Evolutionary conservation across 2,329 filamentous ascomycete genomes (phyloP), one percentile per base, ranked within the genome.

Genomic region (Verticillium dahliae): DNA sequence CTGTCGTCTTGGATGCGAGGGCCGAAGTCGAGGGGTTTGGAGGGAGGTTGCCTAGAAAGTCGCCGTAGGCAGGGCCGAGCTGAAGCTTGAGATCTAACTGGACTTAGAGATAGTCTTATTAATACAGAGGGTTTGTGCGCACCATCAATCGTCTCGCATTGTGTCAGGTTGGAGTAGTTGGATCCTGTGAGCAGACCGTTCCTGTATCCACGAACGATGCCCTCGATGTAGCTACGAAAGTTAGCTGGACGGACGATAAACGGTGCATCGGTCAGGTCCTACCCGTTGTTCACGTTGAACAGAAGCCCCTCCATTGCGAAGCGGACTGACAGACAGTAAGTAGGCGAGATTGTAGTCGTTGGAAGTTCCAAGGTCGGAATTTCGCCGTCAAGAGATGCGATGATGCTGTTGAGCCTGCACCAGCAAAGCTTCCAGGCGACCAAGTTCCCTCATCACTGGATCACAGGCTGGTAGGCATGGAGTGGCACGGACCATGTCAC

Each of bases 121-220:
- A 59, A 52, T 58, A 59, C 67, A 63, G 60, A 39, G n/a, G 31
- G 35, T 57, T 5, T 39, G 57, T 59, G 60, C 18, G 69, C 78
- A 95, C 94, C 94, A 79, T 98, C 94, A 70, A 98, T 94, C 58
- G 88, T 97, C 80, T 98, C 94, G 85, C 94, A 98, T 84, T 98
- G 94, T 65, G 90, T 96, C 78, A 98, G 79, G 81, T 98, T 99
- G 80, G 84, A 88, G 81, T 99, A 99, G 81, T 94, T 96, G 74
- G 91, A 84, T 76, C 89, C 81, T 61, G 90, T 98, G 73, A 99
- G 85, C 66, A 99, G 89, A 72, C 89, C 86, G 78, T 98, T 99
- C 74, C 94, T 90, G 80, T 98, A 99, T 66, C 95, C 95, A 71
- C 95, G 91, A 71, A 98, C 92, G 75, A 99, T 93, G 75, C 95